Conservation (phyloP, 345 rosid genomes). For the Geranium brycei region DNA sequence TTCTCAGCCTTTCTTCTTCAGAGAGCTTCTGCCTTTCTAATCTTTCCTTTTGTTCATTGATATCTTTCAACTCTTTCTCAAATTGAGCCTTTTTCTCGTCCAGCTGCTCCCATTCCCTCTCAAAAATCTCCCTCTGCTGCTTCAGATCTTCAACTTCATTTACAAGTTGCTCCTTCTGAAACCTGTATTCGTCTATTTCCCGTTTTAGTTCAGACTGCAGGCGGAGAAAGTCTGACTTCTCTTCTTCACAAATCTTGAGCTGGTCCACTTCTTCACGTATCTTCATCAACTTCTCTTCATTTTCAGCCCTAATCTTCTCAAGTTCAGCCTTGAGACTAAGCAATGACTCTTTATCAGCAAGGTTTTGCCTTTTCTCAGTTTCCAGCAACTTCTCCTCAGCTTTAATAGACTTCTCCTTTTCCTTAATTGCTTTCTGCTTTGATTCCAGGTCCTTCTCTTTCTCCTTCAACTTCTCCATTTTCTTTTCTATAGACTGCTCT, state of each 20-base stretch:
- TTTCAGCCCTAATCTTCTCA: slow-evolving; percentile 50
- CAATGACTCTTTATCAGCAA: slow-evolving; percentile 43
- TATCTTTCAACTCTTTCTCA: slow-evolving; percentile 38
- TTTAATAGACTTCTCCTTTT: slow-evolving; percentile 53
- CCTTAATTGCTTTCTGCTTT: slow-evolving; percentile 47
- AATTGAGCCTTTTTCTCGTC: slow-evolving; percentile 60
- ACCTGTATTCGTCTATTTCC: slow-evolving; percentile 64
- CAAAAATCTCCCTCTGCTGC: slow-evolving; percentile 72
- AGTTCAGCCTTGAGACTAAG: slow-evolving; percentile 44
- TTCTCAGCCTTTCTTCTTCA: slow-evolving; percentile 65
- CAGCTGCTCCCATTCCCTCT: slow-evolving; percentile 88
- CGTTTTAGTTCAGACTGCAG: slow-evolving; percentile 70
- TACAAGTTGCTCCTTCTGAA: slow-evolving; percentile 56
- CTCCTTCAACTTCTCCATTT: slow-evolving; percentile 57
- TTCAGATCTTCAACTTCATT: slow-evolving; percentile 83
- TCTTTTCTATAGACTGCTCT: slow-evolving; percentile 66
- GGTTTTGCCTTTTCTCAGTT: slow-evolving; percentile 36
- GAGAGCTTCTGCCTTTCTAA: slow-evolving; percentile 42
- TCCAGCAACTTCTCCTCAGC: slow-evolving; percentile 57
- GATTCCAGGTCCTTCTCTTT: slow-evolving; percentile 57
- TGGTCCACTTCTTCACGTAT: slow-evolving; percentile 45
- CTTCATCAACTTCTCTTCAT: slow-evolving; percentile 51
- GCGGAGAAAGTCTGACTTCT: slow-evolving; percentile 53
- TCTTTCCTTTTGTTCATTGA: slow-evolving; percentile 42
- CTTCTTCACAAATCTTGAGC: slow-evolving; percentile 64